Evolutionary conservation across 495 filamentous ascomycete species (phyloP).

Genomic region (Trichoderma orchidacearum): DNA sequence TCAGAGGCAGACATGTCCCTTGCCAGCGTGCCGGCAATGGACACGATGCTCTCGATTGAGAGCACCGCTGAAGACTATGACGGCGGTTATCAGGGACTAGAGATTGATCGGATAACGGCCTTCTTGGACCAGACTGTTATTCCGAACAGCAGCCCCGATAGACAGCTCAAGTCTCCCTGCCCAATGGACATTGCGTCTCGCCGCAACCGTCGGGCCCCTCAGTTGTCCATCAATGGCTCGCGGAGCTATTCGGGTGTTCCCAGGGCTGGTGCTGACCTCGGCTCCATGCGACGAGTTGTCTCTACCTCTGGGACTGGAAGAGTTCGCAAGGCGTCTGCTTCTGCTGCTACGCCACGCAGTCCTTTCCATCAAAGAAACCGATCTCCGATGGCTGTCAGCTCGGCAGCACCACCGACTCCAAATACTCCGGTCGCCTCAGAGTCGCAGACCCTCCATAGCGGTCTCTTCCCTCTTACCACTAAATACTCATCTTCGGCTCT

Average conservation of each 20-base stretch:
- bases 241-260: conserved; percentile 20
- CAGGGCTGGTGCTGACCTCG: conserved; percentile 26
- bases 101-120: conserved; percentile 12
- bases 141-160: conserved; percentile 2
- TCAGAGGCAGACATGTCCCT: background rate
- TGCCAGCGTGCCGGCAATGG: conserved; percentile 1
- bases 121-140: conserved; percentile 12
- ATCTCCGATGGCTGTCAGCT: conserved; percentile 15
- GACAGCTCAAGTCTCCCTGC: conserved; percentile 31
- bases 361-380: conserved; percentile 20
- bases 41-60: background rate
- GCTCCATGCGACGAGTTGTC: conserved; percentile 32
- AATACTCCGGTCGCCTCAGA: conserved; percentile 10
- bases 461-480: background rate
- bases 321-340: conserved; percentile 23
- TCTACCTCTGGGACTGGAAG: conserved; percentile 24
- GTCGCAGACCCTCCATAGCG: background rate
- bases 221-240: conserved; percentile 20
- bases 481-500: background rate
- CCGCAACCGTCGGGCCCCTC: conserved; percentile 29
- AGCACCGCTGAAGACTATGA: background rate
- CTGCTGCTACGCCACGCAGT: conserved; percentile 27
- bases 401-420: conserved; percentile 16
- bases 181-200: conserved; percentile 32
- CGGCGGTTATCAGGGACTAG: background rate